Evolutionary conservation across 371 early-diverging fungal genomes (phyloP).

Genomic region (Blakeslea trispora): DNA sequence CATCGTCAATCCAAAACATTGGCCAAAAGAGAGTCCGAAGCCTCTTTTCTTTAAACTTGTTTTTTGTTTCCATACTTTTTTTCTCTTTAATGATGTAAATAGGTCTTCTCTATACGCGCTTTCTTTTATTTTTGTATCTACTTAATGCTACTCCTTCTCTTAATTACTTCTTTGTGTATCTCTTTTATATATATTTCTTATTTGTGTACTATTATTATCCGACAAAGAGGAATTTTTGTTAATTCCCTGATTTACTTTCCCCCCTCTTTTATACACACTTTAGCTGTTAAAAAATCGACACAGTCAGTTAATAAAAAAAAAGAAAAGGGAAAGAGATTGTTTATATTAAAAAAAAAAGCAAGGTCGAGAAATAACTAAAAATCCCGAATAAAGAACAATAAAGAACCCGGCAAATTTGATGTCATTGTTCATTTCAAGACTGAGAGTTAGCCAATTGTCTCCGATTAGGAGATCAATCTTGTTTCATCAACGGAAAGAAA

Average conservation of each 20-base stretch:
- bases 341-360: not conserved
- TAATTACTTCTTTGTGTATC: too few species aligned
- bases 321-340: constrained; percentile 6
- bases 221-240: too few species aligned
- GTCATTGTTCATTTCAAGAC: not conserved
- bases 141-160: too few species aligned
- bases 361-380: too few species aligned
- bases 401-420: not conserved
- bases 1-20: constrained; percentile 14
- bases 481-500: not conserved
- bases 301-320: not conserved
- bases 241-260: too few species aligned
- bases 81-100: too few species aligned
- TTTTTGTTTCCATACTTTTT: not conserved
- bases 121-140: too few species aligned
- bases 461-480: not conserved
- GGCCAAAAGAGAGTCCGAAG: not conserved
- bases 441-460: not conserved
- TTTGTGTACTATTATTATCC: too few species aligned
- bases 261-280: too few species aligned
- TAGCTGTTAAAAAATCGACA: too few species aligned
- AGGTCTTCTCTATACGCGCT: too few species aligned
- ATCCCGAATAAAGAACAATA: not conserved
- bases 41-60: not conserved
- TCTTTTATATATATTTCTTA: too few species aligned